Percentiles rank a stretch among this genome's conserved stretches.
Evolutionary conservation across 2,329 filamentous ascomycete species (phyloP).

Genomic region (Harringtonia lauricola): DNA sequence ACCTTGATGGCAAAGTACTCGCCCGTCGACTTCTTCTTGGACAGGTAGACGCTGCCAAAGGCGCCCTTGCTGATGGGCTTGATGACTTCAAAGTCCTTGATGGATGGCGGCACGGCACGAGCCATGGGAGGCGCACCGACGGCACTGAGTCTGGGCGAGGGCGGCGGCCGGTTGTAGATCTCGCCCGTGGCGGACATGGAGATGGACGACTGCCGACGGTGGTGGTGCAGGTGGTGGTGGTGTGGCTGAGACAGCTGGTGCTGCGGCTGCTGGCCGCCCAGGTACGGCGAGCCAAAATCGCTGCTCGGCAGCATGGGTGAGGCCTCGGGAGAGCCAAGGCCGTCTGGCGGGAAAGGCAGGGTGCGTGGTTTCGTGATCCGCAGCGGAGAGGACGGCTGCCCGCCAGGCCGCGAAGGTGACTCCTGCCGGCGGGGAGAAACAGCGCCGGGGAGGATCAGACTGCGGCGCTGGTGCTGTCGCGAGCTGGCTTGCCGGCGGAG

Average conservation of each 20-base stretch:
- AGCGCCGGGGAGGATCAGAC: slow-evolving; percentile 69
- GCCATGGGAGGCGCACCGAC: slow-evolving; percentile 72
- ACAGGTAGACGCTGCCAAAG: slow-evolving; percentile 94
- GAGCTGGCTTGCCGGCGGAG: slow-evolving; percentile 67
- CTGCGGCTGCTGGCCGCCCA: slow-evolving; percentile 35
- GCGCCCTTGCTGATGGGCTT: slow-evolving; percentile 98
- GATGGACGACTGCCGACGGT: slow-evolving; percentile 84
- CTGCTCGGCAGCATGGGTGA: slow-evolving; percentile 78
- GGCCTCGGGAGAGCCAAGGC: slow-evolving; percentile 70
- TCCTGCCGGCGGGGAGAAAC: slow-evolving; percentile 76
- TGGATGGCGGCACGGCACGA: slow-evolving; percentile 82
- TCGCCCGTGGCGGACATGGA: slow-evolving; percentile 38
- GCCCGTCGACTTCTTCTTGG: slow-evolving; percentile 96
- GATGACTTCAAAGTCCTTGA: slow-evolving; percentile 99
- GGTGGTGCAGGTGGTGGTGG: slow-evolving; percentile 39
- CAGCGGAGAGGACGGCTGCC: slow-evolving; percentile 66
- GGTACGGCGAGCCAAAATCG: slow-evolving; percentile 67
- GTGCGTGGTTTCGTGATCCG: slow-evolving; percentile 72
- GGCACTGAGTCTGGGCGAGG: slow-evolving; percentile 72
- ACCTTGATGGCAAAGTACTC: slow-evolving; percentile 99
- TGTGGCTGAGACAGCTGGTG: slow-evolving; percentile 54
- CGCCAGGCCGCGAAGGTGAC: slow-evolving; percentile 64
- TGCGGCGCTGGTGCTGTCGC: slow-evolving; percentile 75
- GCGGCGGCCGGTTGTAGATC: slow-evolving; percentile 50
- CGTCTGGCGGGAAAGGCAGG: slow-evolving; percentile 46